phyloP scores from a whole-genome alignment of 1,284 basidiomycete species.

The Microbotryum violaceum region DNA sequence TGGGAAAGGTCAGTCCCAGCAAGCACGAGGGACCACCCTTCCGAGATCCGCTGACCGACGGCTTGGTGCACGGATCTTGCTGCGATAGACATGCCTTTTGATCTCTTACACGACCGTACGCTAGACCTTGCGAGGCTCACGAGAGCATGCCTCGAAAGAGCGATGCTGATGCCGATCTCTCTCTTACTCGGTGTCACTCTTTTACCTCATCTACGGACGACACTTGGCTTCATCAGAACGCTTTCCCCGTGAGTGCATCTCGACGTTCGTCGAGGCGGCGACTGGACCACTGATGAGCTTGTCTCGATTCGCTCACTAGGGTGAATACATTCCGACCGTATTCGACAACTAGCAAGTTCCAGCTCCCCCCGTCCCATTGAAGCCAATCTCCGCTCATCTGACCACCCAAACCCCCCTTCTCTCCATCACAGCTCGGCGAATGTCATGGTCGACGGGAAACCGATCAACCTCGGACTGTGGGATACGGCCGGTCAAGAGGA shows the following conservation, averaged over 20 bases:
- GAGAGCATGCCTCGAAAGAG: too few relatives aligned
- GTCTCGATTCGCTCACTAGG: constrained; percentile 46
- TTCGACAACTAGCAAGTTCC: constrained; percentile 86
- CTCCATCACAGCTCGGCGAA: constrained; percentile 41
- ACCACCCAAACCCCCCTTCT: neutral
- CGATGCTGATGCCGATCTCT: neutral
- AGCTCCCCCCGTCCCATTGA: constrained; percentile 48
- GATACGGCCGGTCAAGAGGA: constrained; percentile 99
- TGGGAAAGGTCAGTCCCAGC: constrained; percentile 73
- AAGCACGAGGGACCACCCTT: too few relatives aligned
- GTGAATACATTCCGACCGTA: constrained; percentile 93
- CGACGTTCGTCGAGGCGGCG: constrained; percentile 26
- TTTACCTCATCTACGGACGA: neutral
- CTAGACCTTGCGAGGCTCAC: neutral
- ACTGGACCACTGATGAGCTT: neutral
- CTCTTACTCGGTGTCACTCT: neutral
- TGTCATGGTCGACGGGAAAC: constrained; percentile 98
- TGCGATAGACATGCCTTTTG: constrained; percentile 75
- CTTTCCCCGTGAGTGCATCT: constrained; percentile 65
- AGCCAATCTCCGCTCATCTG: neutral
- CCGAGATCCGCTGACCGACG: too few relatives aligned
- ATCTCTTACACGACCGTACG: constrained; percentile 82
- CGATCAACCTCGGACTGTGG: constrained; percentile 94
- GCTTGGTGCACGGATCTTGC: too few relatives aligned
- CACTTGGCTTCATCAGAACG: constrained; percentile 50